A percentile compares a stretch with the other conserved stretches of the same genome.
These are phyloP conservation scores for Myotisia sp. DNA, from an alignment of 2,329 filamentous ascomycete species.

Conservation along the genomic window DNA sequence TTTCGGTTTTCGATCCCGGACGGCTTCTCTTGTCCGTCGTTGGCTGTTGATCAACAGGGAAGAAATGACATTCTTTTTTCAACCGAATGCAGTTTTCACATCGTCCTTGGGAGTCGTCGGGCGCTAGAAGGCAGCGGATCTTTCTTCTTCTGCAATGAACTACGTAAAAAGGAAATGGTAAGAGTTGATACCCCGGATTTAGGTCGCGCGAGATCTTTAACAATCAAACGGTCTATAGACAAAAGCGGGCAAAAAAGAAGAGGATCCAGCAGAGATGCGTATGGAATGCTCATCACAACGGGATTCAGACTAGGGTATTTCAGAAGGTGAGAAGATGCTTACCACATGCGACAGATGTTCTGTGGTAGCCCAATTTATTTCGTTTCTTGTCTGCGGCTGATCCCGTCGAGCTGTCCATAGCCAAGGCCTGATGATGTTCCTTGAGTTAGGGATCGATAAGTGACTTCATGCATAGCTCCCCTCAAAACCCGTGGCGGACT, in stretches of 20 bases:
- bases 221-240: too few species aligned
- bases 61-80: constrained; percentile 89
- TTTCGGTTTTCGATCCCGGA: constrained; percentile 31
- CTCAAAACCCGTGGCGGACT: too few species aligned
- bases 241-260: too few species aligned
- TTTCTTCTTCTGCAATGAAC: constrained; percentile 86
- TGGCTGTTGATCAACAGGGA: constrained; percentile 66
- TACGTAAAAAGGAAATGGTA: constrained; percentile 26
- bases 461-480: constrained; percentile 28
- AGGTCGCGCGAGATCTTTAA: too few species aligned
- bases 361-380: constrained; percentile 90
- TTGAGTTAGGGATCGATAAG: constrained; percentile 22
- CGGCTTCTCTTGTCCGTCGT: constrained; percentile 37
- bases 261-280: too few species aligned
- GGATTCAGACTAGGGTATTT: background rate
- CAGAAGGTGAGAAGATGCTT: constrained; percentile 33
- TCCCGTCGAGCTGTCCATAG: constrained; percentile 23
- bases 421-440: constrained; percentile 20
- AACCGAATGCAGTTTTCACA: constrained; percentile 88
- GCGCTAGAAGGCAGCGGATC: constrained; percentile 72
- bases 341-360: constrained; percentile 92
- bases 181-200: too few species aligned
- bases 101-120: constrained; percentile 57
- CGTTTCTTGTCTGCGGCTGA: constrained; percentile 50
- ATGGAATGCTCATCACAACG: too few species aligned